Evolutionary conservation across 2,329 filamentous ascomycete species (phyloP), one percentile per base, ranked within the genome.

Genomic region (Elsinoe ampelina): DNA sequence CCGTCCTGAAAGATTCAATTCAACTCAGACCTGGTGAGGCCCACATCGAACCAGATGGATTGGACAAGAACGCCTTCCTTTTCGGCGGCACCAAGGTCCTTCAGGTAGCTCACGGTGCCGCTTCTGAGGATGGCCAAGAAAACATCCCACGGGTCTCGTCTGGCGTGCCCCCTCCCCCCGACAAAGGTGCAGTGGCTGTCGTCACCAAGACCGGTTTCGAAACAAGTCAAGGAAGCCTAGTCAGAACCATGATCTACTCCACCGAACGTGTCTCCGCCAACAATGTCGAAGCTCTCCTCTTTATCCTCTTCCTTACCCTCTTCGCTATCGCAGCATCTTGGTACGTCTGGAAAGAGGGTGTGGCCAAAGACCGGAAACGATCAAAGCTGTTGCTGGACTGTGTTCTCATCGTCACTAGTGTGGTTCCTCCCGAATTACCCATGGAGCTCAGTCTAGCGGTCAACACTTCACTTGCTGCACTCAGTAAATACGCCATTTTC

Each of bases 171-270:
- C 67, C 82, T n/a, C 86, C 93, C 35, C 93, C 95, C 0, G 93
- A 98, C 71, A 89, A 93, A 65, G 93, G 93, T 55, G 93, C 91
- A 35, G 82, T 97, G 77, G 93, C 91, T 60, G 82, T 98, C 61
- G 89, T 98, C 45, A 86, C 91, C 67, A 97, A 96, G 80, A 98
- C 93, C 55, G 93, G 93, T 11, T 98, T 98, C 67, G 95, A 98
- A 74, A 98, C 93, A 10, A 97, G 92, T 57, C 95, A 98, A 73
- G 93, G 93, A 61, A 96, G 90, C 72, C 81, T 98, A 59, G 93
- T 98, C 59, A 87, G 93, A 61, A 98, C 93, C 63, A 98, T 98
- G 93, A 98, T 98, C 67, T 98, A 95, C 76, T 96, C 95, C 1
- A 98, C 93, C 1, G 93, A 98, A 72, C 89, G 92, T 63, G 92